These are phyloP conservation scores for Taiwanofungus camphoratus DNA, from an alignment of 1,284 basidiomycete species.

Conservation along the genomic window DNA sequence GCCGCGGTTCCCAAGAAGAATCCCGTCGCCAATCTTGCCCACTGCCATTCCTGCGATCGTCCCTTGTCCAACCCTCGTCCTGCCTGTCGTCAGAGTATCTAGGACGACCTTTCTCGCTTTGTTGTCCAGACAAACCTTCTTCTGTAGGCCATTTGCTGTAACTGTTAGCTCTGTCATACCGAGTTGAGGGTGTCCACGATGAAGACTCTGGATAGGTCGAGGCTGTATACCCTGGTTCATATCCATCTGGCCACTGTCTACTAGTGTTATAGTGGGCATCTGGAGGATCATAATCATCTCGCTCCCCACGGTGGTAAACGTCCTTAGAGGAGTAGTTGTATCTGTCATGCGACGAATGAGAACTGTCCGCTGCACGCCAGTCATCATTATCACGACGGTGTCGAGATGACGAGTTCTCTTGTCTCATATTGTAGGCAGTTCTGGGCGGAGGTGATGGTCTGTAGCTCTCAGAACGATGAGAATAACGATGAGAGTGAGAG, in stretches of 20 bases:
- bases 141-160: conserved; percentile 40
- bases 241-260: conserved; percentile 46
- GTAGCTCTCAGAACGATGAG: background rate
- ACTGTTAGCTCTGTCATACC: conserved; percentile 37
- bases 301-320: conserved; percentile 41
- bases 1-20: conserved; percentile 33
- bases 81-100: conserved; percentile 18
- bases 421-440: background rate
- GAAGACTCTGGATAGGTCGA: conserved; percentile 36
- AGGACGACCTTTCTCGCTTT: conserved; percentile 15
- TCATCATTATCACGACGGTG: conserved; percentile 43
- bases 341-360: conserved; percentile 37
- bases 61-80: conserved; percentile 16
- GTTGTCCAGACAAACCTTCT: conserved; percentile 25
- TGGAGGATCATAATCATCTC: conserved; percentile 36
- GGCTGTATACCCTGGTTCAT: conserved; percentile 37
- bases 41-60: conserved; percentile 19
- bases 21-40: conserved; percentile 25
- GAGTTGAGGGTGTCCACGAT: conserved; percentile 21
- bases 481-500: background rate
- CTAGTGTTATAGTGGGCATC: conserved; percentile 23
- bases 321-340: conserved; percentile 42
- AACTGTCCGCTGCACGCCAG: conserved; percentile 43
- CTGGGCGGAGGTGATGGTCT: background rate
- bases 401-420: conserved; percentile 24